Evolutionary conservation across 495 filamentous ascomycete species (phyloP).

Genomic region (Chaetomidium leptoderma): DNA sequence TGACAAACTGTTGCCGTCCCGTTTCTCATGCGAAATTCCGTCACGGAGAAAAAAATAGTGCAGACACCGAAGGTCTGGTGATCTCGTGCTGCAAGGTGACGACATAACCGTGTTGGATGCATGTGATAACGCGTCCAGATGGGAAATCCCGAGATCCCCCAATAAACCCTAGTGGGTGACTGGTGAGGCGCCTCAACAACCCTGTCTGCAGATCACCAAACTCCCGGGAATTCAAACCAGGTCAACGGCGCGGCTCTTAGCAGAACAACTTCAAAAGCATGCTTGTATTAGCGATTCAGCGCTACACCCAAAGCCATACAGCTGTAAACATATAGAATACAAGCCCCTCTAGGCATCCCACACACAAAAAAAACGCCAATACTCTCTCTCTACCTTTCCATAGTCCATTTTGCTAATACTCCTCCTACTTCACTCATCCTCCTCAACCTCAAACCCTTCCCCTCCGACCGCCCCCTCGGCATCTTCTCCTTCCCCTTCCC

Average conservation of each 20-base stretch:
- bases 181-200: too few species aligned
- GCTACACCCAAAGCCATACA: neutral
- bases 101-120: neutral
- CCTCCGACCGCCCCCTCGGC: constrained; percentile 23
- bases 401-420: too few species aligned
- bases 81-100: neutral
- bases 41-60: too few species aligned
- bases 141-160: neutral
- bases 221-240: neutral
- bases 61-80: too few species aligned
- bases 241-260: constrained; percentile 1
- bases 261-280: neutral
- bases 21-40: too few species aligned
- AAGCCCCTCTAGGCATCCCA: neutral
- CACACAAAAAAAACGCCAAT: neutral
- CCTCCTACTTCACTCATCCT: constrained; percentile 14
- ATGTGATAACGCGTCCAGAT: neutral
- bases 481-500: constrained; percentile 42
- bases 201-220: neutral
- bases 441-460: constrained; percentile 35
- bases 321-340: neutral
- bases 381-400: too few species aligned
- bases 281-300: neutral
- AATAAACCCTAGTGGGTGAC: neutral
- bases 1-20: too few species aligned